A percentile compares a stretch with the other conserved stretches of the same genome.
These are phyloP conservation scores for Rhizopogon vulgaris DNA, from an alignment of 768 basidiomycete genomes.

Conservation along the genomic window DNA sequence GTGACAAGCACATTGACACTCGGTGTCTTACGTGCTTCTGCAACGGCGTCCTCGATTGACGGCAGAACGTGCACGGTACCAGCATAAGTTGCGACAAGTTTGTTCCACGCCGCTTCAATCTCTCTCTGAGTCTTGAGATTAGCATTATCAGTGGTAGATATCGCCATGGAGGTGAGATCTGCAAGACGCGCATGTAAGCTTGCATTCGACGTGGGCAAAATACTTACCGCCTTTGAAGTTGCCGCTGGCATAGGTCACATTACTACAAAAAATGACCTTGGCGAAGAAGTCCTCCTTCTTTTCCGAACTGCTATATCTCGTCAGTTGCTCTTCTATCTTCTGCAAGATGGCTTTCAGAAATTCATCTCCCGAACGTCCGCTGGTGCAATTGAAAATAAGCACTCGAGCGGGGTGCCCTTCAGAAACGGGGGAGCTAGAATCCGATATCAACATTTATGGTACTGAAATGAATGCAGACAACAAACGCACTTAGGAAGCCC, in stretches of 20 bases:
- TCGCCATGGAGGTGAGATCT: conserved; percentile 77
- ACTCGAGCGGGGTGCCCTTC: conserved; percentile 38
- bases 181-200: conserved; percentile 2
- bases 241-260: conserved; percentile 90
- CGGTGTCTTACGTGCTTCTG: conserved; percentile 24
- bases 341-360: conserved; percentile 62
- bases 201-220: background rate
- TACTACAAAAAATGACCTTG: conserved; percentile 90
- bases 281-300: conserved; percentile 55
- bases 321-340: conserved; percentile 43
- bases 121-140: conserved; percentile 71
- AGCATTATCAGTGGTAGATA: conserved; percentile 54
- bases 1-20: conserved; percentile 70
- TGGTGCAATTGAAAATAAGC: conserved; percentile 93
- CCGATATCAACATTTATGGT: conserved; percentile 3
- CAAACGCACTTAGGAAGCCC: conserved; percentile 33
- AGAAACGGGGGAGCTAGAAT: conserved; percentile 2
- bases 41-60: conserved; percentile 86
- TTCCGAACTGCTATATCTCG: conserved; percentile 32
- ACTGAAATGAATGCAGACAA: background rate
- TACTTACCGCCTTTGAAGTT: conserved; percentile 81
- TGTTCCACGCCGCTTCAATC: conserved; percentile 68
- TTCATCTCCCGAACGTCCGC: conserved; percentile 71
- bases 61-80: conserved; percentile 68
- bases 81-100: conserved; percentile 57